Evolutionary conservation across 257 asterid species (phyloP).

Genomic region (Voacanga thouarsii): DNA sequence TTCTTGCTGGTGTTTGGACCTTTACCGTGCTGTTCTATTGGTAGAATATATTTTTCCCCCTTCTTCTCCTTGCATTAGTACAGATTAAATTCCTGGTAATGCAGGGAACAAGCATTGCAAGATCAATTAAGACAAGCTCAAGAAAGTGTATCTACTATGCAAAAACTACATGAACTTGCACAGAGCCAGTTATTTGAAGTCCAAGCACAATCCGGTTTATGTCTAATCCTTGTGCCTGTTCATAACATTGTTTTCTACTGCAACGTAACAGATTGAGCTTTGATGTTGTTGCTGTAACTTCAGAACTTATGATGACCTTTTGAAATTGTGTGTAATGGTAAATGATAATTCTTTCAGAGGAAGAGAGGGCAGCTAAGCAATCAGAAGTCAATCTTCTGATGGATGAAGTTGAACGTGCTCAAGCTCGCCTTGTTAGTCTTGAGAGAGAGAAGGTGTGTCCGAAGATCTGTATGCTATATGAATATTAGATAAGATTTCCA

Average conservation of each 20-base stretch:
- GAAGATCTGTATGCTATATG: background rate
- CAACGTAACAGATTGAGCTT: background rate
- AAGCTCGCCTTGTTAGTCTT: conserved; percentile 86
- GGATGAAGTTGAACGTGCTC: conserved; percentile 99
- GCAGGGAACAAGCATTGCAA: conserved; percentile 85
- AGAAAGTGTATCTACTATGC: conserved; percentile 95
- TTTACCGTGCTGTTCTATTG: background rate
- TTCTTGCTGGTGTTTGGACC: background rate
- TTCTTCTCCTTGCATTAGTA: background rate
- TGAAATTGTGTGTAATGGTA: conserved; percentile 18
- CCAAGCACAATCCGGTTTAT: conserved; percentile 95
- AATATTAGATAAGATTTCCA: background rate
- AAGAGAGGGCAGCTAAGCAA: conserved; percentile 86
- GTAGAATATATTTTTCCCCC: background rate
- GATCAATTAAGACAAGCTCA: conserved; percentile 96
- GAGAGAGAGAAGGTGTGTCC: conserved; percentile 90
- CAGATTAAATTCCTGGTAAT: conserved; percentile 24
- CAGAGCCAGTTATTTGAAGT: conserved; percentile 97
- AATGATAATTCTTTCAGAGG: conserved; percentile 51
- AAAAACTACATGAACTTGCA: conserved; percentile 93
- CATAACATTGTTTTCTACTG: background rate
- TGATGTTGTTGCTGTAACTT: background rate
- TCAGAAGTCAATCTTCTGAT: conserved; percentile 89
- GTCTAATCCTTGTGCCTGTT: background rate
- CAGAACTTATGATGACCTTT: background rate